These are phyloP conservation scores for Fusarium nygamai DNA, from an alignment of 2,329 filamentous ascomycete species.

Conservation along the genomic window DNA sequence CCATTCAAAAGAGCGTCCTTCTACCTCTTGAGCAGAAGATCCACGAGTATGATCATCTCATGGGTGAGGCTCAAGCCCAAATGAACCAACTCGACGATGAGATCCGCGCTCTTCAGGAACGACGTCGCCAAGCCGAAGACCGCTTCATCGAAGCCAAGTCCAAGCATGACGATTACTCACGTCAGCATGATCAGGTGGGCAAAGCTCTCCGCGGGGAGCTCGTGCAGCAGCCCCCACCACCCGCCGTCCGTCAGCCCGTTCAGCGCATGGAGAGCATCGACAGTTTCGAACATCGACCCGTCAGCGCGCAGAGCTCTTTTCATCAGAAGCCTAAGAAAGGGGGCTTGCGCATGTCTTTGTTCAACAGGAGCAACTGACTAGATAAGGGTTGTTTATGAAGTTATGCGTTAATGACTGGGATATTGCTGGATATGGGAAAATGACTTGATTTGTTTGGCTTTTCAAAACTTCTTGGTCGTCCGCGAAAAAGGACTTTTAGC, in stretches of 20 bases:
- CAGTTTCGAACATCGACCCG: constrained; percentile 35
- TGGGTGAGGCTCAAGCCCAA: constrained; percentile 54
- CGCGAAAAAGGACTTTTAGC: constrained; percentile 3
- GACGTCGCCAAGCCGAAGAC: constrained; percentile 52
- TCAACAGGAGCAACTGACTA: constrained; percentile 31
- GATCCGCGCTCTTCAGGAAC: constrained; percentile 53
- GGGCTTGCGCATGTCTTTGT: constrained; percentile 36
- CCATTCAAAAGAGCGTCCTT: constrained; percentile 55
- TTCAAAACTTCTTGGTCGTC: not conserved
- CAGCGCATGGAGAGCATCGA: constrained; percentile 39
- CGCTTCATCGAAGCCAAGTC: constrained; percentile 55
- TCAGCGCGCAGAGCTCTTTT: constrained; percentile 37
- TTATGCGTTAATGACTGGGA: constrained; percentile 31
- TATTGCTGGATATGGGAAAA: constrained; percentile 5
- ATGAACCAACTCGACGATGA: constrained; percentile 57
- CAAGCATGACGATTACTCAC: constrained; percentile 57
- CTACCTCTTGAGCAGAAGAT: constrained; percentile 58
- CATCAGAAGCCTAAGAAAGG: constrained; percentile 31
- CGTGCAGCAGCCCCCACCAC: constrained; percentile 7
- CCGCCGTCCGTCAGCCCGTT: constrained; percentile 12
- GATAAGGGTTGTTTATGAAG: constrained; percentile 18
- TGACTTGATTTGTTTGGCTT: not conserved
- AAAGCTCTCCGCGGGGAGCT: constrained; percentile 54
- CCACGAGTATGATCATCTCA: constrained; percentile 54
- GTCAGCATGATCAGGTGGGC: constrained; percentile 55